Evolutionary conservation across 257 asterid species (phyloP).

Genomic region (Jacaranda copaia): DNA sequence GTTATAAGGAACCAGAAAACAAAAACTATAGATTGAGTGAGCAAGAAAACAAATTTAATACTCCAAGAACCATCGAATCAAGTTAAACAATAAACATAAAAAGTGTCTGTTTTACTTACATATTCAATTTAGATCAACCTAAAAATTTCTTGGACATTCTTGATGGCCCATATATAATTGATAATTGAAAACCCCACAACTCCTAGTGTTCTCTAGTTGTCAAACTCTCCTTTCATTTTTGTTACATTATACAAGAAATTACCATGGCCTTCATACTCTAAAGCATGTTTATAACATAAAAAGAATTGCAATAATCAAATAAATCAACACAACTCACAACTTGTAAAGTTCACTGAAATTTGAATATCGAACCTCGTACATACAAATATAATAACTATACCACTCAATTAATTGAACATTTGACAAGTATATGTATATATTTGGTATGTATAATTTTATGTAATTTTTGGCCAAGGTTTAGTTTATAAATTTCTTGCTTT

Average conservation of each 20-base stretch:
- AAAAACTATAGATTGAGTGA: not conserved
- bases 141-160: not conserved
- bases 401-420: too few species aligned
- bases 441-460: too few species aligned
- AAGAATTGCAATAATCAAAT: too few species aligned
- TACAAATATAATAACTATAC: too few species aligned
- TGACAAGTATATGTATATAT: too few species aligned
- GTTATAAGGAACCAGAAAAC: conserved; percentile 23
- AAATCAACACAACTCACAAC: too few species aligned
- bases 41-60: conserved; percentile 6
- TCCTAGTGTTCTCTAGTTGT: not conserved
- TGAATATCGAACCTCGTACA: too few species aligned
- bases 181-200: conserved; percentile 18
- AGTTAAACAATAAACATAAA: not conserved
- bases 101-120: not conserved
- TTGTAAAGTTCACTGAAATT: too few species aligned
- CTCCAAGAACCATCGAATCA: not conserved
- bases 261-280: not conserved
- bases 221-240: not conserved
- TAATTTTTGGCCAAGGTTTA: too few species aligned
- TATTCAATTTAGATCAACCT: conserved; percentile 15
- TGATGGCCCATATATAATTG: conserved; percentile 17
- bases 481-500: too few species aligned
- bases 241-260: not conserved
- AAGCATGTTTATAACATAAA: too few species aligned